Conservation (phyloP, 164 flowering plant species). For the Nelumbo lutea region DNA sequence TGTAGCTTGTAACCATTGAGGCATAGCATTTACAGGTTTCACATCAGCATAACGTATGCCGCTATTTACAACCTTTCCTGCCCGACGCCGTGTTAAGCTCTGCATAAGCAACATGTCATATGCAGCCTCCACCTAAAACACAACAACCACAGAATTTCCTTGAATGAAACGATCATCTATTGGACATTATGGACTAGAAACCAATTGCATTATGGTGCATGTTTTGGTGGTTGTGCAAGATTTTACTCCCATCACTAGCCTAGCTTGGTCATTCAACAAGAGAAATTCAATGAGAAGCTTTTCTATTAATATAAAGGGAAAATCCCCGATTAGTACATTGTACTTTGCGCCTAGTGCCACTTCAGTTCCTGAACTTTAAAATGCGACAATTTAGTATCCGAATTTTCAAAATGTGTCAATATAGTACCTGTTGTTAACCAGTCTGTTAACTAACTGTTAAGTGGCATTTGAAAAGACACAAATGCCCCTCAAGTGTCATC, state of each 20-base stretch:
- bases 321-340: too few species aligned
- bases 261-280: not conserved
- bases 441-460: too few species aligned
- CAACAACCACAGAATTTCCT: constrained; percentile 6
- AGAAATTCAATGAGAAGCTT: too few species aligned
- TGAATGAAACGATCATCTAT: constrained; percentile 1
- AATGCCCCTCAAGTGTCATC: too few species aligned
- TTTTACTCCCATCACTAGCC: not conserved
- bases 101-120: constrained; percentile 95
- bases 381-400: too few species aligned
- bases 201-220: not conserved
- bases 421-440: too few species aligned
- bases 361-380: too few species aligned
- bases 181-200: not conserved
- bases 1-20: constrained; percentile 66
- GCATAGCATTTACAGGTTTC: constrained; percentile 59
- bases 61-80: constrained; percentile 74
- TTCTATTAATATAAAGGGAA: too few species aligned
- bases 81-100: constrained; percentile 73
- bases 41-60: constrained; percentile 84
- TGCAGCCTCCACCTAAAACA: constrained; percentile 87
- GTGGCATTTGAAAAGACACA: too few species aligned
- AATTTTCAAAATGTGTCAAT: too few species aligned
- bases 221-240: not conserved
- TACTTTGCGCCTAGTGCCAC: too few species aligned